Evolutionary conservation across 495 filamentous ascomycete species (phyloP), one percentile per base, ranked within the genome.

Genomic region (Annulohypoxylon bovei): DNA sequence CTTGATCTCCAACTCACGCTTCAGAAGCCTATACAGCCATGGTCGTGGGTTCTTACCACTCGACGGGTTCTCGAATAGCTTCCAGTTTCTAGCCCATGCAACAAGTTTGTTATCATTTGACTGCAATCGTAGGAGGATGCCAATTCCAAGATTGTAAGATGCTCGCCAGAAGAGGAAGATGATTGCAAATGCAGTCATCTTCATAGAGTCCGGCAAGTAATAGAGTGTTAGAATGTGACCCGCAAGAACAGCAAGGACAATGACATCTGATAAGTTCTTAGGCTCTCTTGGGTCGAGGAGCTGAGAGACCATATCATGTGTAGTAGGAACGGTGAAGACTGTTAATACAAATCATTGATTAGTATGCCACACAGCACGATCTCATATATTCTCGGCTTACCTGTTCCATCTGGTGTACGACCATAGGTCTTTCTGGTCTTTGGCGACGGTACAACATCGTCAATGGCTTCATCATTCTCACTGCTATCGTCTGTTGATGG

Each of bases 231-330:
- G 73, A 67, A 97, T 89, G 71, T 96, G 91, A 25, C 86, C 74
- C 35, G 84, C 92, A 30, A 99, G 83, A 32, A 97, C 86, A n/a
- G 86, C 85, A n/a, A 98, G 83, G 63, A 99, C 93, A 22, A 91
- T 69, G 33, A 88, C 75, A 76, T 99, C 95, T 65, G 93, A 93
- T 40, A 96, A 70, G 74, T 98, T 98, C 83, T 99, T 99, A 4
- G 95, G 94, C 78, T 97, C 89, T 52, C 89, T 91, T n/a, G 95
- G 95, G 60, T 95, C 96, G 66, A 99, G 87, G 18, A 99, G 87
- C 78, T 97, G 95, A 56, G 95, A 96, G 73, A 99, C 95, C 95
- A 98, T 98, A 80, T 99, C 95, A 84, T 97, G 93, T 44, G 95
- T 99, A 68, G 93, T 91, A 47, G 95, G 96, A 20, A 99, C 95